Conservation (phyloP, 495 filamentous ascomycete species). For the Talaromyces liani region DNA sequence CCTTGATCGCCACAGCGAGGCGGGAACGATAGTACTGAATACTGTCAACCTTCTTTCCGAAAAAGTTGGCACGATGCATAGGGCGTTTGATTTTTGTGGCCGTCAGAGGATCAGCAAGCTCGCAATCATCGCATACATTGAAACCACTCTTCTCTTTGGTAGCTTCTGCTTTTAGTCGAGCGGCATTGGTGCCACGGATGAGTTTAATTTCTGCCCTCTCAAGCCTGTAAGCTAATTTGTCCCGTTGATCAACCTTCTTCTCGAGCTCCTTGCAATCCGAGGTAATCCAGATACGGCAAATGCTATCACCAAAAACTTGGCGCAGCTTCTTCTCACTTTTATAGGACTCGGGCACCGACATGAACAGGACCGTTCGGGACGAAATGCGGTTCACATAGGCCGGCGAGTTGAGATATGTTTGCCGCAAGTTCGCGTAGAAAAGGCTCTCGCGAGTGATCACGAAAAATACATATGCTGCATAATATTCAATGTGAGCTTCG, state of each 20-base stretch:
- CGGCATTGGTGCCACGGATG: constrained; percentile 51
- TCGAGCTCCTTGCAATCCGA: constrained; percentile 47
- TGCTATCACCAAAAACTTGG: constrained; percentile 53
- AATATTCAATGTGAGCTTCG: neutral
- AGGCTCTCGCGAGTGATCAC: constrained; percentile 59
- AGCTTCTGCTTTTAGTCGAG: constrained; percentile 36
- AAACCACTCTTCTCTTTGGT: constrained; percentile 23
- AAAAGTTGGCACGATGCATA: constrained; percentile 47
- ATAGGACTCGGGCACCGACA: constrained; percentile 55
- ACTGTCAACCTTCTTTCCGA: constrained; percentile 69
- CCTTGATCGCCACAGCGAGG: constrained; percentile 62
- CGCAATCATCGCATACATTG: constrained; percentile 29
- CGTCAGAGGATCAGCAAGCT: constrained; percentile 38
- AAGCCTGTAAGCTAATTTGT: constrained; percentile 51
- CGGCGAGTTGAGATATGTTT: constrained; percentile 64
- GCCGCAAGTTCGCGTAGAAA: constrained; percentile 61
- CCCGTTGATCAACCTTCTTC: constrained; percentile 50
- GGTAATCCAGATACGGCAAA: constrained; percentile 55
- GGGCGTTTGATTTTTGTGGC: constrained; percentile 43
- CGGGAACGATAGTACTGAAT: constrained; percentile 77
- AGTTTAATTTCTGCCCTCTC: constrained; percentile 60
- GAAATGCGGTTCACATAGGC: constrained; percentile 59
- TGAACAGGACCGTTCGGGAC: constrained; percentile 61
- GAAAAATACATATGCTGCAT: constrained; percentile 55
- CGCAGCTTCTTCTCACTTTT: constrained; percentile 48